phyloP scores from a whole-genome alignment of 306 rosid species.

The peach (Prunus persica) region Prunus_persica_NCBIv2 NC_034009.1:20222001-20222500 shows the following conservation, averaged over 20 bases:
- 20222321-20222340: too few species aligned
- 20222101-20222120: conserved; percentile 28
- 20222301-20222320: background rate
- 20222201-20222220: background rate
- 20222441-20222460: too few species aligned
- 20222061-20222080: conserved; percentile 89
- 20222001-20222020: conserved; percentile 61
- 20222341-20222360: too few species aligned
- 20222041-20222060: conserved; percentile 83
- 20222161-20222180: background rate
- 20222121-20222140: background rate
- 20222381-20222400: too few species aligned
- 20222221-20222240: background rate
- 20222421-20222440: too few species aligned
- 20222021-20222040: conserved; percentile 92
- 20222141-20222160: background rate
- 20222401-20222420: too few species aligned
- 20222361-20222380: too few species aligned
- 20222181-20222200: background rate
- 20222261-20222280: background rate
- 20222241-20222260: background rate
- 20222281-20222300: background rate
- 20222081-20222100: conserved; percentile 84
- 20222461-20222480: too few species aligned
- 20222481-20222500: too few species aligned